phyloP scores from a whole-genome alignment of 2,329 filamentous ascomycete species.

The Amauroascus niger region DNA sequence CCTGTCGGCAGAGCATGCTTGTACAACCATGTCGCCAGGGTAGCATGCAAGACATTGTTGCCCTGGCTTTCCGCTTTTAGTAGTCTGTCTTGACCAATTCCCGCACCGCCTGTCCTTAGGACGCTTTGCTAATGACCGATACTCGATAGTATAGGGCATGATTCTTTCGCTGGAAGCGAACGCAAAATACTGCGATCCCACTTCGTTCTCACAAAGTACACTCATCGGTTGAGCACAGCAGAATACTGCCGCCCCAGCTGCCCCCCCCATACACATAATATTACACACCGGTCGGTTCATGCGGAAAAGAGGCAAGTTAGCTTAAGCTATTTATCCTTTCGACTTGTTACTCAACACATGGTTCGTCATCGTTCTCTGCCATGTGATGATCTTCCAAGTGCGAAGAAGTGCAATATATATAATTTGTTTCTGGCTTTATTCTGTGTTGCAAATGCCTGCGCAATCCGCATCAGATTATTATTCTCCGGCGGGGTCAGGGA shows the following conservation, averaged over 20 bases:
- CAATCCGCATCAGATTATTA: neutral
- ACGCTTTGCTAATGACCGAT: neutral
- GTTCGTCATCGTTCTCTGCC: conserved; percentile 1
- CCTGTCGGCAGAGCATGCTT: conserved; percentile 13
- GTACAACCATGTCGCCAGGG: conserved; percentile 14
- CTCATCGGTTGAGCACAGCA: neutral
- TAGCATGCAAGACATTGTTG: conserved; percentile 16
- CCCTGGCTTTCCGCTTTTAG: conserved; percentile 5
- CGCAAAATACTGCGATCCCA: neutral
- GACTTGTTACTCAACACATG: conserved; percentile 8
- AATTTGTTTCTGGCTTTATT: neutral
- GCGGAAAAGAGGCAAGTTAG: too few species aligned
- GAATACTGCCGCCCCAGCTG: neutral
- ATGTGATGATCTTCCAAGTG: conserved; percentile 6
- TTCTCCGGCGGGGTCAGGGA: neutral
- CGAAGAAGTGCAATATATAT: neutral
- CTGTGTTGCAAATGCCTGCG: neutral
- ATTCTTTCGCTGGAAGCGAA: neutral
- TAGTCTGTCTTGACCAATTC: conserved; percentile 3
- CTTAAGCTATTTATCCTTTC: neutral
- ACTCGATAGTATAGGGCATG: neutral
- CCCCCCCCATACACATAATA: too few species aligned
- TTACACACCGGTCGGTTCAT: neutral
- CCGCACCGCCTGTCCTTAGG: neutral
- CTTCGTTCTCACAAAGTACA: neutral